phyloP scores from a whole-genome alignment of 148 eudicot genomes.

The Salicornia ramosissima region DNA sequence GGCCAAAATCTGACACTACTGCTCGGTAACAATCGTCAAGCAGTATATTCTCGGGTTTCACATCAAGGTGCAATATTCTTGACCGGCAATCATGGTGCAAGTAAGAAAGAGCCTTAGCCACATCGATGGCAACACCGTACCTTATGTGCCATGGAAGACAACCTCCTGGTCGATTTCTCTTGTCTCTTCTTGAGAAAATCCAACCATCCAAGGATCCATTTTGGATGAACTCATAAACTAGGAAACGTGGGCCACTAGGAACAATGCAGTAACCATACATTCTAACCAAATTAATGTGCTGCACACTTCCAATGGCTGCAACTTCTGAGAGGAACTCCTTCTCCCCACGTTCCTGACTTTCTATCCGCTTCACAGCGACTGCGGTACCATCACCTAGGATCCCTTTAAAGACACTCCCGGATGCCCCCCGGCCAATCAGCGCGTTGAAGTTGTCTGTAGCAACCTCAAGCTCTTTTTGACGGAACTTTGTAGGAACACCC shows the following conservation, averaged over 20 bases:
- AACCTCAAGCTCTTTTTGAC: constrained; percentile 55
- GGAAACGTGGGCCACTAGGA: constrained; percentile 44
- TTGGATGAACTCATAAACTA: constrained; percentile 66
- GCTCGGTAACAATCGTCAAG: constrained; percentile 57
- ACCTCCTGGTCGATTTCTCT: constrained; percentile 26
- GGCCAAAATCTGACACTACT: constrained; percentile 69
- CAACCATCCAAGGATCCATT: constrained; percentile 77
- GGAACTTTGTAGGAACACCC: constrained; percentile 66
- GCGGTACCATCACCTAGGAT: constrained; percentile 52
- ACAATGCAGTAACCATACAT: constrained; percentile 61
- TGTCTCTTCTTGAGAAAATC: constrained; percentile 49
- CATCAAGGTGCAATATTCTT: constrained; percentile 65
- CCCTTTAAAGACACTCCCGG: constrained; percentile 70
- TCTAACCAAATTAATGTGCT: constrained; percentile 64
- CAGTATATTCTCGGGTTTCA: constrained; percentile 83
- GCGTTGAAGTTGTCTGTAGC: constrained; percentile 66
- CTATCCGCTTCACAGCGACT: constrained; percentile 79
- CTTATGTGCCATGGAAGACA: constrained; percentile 71
- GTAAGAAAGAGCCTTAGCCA: constrained; percentile 76
- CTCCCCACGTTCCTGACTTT: constrained; percentile 55
- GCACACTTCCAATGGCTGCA: constrained; percentile 66
- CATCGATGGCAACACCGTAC: constrained; percentile 58
- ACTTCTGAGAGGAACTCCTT: constrained; percentile 71
- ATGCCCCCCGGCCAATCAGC: constrained; percentile 59
- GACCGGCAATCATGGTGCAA: constrained; percentile 83